Conservation (phyloP, 768 basidiomycete species). For the Leccinum truebloodii region DNA sequence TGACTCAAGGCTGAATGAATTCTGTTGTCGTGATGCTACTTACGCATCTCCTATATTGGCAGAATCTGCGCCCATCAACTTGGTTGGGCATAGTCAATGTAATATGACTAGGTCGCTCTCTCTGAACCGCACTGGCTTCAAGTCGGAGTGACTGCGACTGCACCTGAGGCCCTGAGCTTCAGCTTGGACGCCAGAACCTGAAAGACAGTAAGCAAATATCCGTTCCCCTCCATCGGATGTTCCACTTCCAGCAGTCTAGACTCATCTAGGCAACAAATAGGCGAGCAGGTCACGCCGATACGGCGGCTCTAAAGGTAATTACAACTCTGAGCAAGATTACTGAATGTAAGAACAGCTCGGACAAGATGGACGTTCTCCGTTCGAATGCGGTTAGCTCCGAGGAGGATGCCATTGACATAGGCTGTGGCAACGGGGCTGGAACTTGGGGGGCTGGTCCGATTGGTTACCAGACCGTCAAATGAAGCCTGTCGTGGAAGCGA, state of each 20-base stretch:
- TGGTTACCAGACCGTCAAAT: not conserved
- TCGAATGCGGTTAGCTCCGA: slow-evolving; percentile 11
- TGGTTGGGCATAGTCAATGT: not conserved
- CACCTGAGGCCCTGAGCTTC: not conserved
- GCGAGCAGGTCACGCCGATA: not conserved
- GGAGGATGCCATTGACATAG: not conserved
- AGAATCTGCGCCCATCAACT: not conserved
- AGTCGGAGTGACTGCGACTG: not conserved
- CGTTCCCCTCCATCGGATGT: not conserved
- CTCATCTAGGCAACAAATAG: not conserved
- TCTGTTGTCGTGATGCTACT: not conserved
- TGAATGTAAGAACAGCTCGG: slow-evolving; percentile 5
- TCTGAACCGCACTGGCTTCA: not conserved
- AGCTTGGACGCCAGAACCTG: not conserved
- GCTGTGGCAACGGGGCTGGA: slow-evolving; percentile 6
- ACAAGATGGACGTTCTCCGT: not conserved
- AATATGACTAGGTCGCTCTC: not conserved
- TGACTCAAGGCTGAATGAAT: not conserved
- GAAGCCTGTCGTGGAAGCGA: not conserved
- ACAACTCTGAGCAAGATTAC: not conserved
- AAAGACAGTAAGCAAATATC: not conserved
- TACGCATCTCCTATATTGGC: not conserved
- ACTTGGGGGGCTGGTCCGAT: not conserved
- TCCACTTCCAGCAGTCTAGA: not conserved
- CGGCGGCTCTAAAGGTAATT: slow-evolving; percentile 2